Evolutionary conservation across 1,139 yeast genomes (phyloP).

Genomic region (Blastobotrys buckinghamii): DNA sequence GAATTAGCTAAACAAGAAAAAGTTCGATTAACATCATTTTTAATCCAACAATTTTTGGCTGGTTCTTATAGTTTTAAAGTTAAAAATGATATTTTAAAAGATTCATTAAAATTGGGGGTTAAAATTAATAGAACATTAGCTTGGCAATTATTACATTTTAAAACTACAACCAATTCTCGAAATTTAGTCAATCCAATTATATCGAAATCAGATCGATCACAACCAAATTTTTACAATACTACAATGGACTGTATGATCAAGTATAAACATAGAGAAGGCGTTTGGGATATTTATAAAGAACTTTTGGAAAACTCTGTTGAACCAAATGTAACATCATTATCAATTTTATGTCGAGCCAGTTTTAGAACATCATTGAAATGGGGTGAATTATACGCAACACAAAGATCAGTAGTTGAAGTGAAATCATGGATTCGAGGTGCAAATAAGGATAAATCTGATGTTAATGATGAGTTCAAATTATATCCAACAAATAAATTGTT

Average conservation of each 20-base stretch:
- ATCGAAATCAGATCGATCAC: background rate
- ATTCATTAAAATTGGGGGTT: background rate
- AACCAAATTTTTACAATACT: slow-evolving; percentile 12
- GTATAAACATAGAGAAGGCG: background rate
- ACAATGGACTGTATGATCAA: background rate
- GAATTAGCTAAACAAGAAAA: slow-evolving; percentile 13
- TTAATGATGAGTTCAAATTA: slow-evolving; percentile 31
- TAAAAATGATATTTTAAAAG: background rate
- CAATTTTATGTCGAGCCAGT: slow-evolving; percentile 27
- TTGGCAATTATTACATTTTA: background rate
- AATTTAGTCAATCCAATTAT: background rate
- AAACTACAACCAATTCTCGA: background rate
- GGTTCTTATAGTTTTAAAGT: background rate
- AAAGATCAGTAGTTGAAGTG: slow-evolving; percentile 56
- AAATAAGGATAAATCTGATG: slow-evolving; percentile 27
- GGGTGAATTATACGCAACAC: slow-evolving; percentile 52
- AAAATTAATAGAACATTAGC: background rate
- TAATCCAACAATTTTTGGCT: slow-evolving; percentile 19
- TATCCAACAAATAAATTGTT: slow-evolving; percentile 47
- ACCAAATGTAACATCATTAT: slow-evolving; percentile 24
- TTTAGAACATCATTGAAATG: slow-evolving; percentile 32
- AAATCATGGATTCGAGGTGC: slow-evolving; percentile 35
- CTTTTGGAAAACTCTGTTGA: slow-evolving; percentile 19
- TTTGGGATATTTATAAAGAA: slow-evolving; percentile 27
- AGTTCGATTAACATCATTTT: slow-evolving; percentile 17